Base-by-base conservation (phyloP, 495 filamentous ascomycete species). In the Cairneyella variabilis region DNA sequence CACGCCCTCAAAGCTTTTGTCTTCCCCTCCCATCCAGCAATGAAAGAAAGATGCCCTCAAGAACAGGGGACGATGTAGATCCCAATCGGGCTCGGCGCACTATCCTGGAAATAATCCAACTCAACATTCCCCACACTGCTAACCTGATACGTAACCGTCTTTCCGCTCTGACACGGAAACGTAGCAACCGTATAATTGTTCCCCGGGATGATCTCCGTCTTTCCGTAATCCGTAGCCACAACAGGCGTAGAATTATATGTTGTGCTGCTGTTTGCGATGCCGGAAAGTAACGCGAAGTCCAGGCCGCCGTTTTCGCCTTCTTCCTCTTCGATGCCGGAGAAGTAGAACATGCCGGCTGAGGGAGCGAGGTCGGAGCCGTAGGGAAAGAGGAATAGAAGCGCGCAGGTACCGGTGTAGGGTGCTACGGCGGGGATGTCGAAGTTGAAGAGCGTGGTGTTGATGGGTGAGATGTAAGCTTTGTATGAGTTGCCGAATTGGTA, bases 331-430 rank as follows among this genome's bases (percentile, higher is more conserved):
- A 76, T 70, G 16, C 82, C 83, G 12, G 72, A 76, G 58, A 86
- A 69, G 52, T 66, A 79, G 64, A 71, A 85, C 11, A 25, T 46
- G 9, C 45, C 48, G 10, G 39, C 48, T 1, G 28, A 43, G 2
- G 52, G 60, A 45, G 71, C 66, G 28, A 57, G 45, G 7, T 50
- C 62, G 6, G 67, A 50, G 51, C 70, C 62, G 43, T 68, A 52
- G 5, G 86, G 85, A 66, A 88, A 79, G 32, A 86, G 69, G 73
- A 90, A 88, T 46, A 86, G 65, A 7, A 88, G 74, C 27, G 71
- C 71, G 67, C 86, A 90, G 0, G 72, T 84, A 66, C 80, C 79
- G 41, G 73, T 78, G 34, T 71, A 62, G 5, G 56, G 48, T 3
- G 20, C 12, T 1, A 27, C 21, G 0, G 62, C 23, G 0, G 81